A percentile compares a stretch with the other conserved stretches of the same genome.
phyloP scores from a whole-genome alignment of 345 rosid genomes.

The Atalantia buxifolia region DNA sequence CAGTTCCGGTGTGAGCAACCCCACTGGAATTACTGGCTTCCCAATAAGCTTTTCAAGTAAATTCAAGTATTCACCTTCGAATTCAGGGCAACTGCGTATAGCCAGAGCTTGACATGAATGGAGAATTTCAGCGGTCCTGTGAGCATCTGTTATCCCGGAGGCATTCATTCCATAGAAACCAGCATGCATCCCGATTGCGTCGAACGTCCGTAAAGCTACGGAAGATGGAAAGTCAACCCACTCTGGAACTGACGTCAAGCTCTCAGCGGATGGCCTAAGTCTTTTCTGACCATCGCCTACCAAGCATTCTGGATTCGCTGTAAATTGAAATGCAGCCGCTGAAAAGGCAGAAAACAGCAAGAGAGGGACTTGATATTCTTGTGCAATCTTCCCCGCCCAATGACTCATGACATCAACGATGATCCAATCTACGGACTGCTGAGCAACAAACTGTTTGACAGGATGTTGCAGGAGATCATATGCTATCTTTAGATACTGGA shows the following conservation, averaged over 20 bases:
- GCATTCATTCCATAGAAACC: conserved; percentile 7
- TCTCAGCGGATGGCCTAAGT: conserved; percentile 2
- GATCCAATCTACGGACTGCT: conserved; percentile 23
- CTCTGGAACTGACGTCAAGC: conserved; percentile 6
- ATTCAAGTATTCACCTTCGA: conserved; percentile 19
- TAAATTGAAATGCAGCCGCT: not conserved
- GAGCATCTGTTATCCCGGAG: conserved; percentile 10
- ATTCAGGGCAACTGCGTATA: conserved; percentile 23
- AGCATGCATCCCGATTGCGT: not conserved
- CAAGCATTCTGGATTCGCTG: conserved; percentile 2
- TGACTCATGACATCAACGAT: conserved; percentile 16
- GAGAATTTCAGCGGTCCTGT: conserved; percentile 1
- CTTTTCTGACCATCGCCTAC: not conserved
- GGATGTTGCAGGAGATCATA: conserved; percentile 31
- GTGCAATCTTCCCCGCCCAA: conserved; percentile 24
- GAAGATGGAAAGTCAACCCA: conserved; percentile 27
- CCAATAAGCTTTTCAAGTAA: not conserved
- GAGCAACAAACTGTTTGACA: conserved; percentile 8
- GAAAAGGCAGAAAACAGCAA: conserved; percentile 13
- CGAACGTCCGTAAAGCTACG: not conserved
- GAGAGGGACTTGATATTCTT: conserved; percentile 17
- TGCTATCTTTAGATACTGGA: conserved; percentile 21
- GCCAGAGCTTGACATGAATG: conserved; percentile 3
- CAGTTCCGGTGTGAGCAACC: not conserved
- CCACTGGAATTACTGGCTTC: not conserved